A percentile compares a stretch with the other conserved stretches of the same genome.
These are phyloP conservation scores for Silene coronaria DNA, from an alignment of 179 eudicot species.

Conservation along the genomic window DNA sequence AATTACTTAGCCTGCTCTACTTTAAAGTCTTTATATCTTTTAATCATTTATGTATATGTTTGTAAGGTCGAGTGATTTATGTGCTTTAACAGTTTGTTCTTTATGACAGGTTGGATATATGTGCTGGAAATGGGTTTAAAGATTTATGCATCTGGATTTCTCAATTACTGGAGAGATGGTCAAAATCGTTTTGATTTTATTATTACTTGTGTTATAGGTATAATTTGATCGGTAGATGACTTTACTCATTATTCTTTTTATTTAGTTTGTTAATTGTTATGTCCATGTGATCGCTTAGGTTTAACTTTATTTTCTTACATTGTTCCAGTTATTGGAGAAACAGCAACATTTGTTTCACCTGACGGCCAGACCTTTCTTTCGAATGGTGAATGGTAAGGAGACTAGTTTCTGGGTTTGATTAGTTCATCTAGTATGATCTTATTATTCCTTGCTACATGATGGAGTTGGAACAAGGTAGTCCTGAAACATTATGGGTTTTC, in stretches of 20 bases:
- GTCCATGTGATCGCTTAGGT: conserved; percentile 3
- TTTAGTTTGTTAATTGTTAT: conserved; percentile 1
- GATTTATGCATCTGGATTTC: conserved; percentile 73
- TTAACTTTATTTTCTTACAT: conserved; percentile 25
- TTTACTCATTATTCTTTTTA: neutral
- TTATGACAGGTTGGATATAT: conserved; percentile 78
- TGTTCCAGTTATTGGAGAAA: conserved; percentile 84
- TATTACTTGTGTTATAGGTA: conserved; percentile 90
- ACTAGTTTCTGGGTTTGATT: neutral
- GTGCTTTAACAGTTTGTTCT: conserved; percentile 11
- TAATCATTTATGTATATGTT: neutral
- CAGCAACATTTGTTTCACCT: conserved; percentile 72
- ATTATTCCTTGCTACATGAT: neutral
- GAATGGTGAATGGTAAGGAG: conserved; percentile 86
- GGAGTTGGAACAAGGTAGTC: neutral
- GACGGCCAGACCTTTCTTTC: conserved; percentile 54
- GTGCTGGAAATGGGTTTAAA: conserved; percentile 82
- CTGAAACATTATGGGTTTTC: neutral
- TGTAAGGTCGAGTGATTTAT: neutral
- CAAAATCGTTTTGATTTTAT: conserved; percentile 93
- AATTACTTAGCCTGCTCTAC: neutral
- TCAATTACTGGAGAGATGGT: conserved; percentile 94
- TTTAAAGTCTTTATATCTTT: neutral
- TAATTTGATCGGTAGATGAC: neutral
- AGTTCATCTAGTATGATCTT: neutral